Percentiles rank a stretch among this genome's conserved stretches.
These are phyloP conservation scores for Cercospora citrullina DNA, from an alignment of 2,329 filamentous ascomycete species.

Conservation along the genomic window DNA sequence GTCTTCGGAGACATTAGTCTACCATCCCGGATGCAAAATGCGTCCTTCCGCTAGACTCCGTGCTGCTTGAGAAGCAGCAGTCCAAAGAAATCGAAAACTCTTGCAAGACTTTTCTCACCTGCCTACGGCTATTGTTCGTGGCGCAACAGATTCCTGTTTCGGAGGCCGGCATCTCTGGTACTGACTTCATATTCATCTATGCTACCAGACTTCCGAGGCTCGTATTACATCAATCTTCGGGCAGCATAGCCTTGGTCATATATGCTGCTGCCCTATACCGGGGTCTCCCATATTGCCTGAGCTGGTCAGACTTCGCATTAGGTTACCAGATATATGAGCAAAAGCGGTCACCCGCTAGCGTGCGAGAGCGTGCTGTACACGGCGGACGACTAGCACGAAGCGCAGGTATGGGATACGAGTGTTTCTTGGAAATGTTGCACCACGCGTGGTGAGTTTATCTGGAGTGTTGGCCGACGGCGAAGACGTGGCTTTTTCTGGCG, in stretches of 20 bases:
- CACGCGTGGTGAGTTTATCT: background rate
- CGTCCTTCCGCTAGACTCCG: constrained; percentile 7
- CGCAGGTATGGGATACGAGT: background rate
- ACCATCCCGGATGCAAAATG: background rate
- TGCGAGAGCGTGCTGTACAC: background rate
- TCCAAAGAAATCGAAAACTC: background rate
- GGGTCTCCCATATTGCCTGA: background rate
- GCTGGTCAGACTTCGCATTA: constrained; percentile 8
- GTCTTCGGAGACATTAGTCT: constrained; percentile 5
- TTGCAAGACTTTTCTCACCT: background rate
- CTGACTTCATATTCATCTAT: background rate
- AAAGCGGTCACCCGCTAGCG: constrained; percentile 10
- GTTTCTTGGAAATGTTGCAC: background rate
- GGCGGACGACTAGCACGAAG: background rate
- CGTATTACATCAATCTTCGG: background rate
- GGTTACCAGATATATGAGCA: constrained; percentile 10
- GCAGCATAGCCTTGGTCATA: background rate
- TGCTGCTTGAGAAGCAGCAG: background rate
- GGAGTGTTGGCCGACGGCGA: background rate
- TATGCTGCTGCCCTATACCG: background rate
- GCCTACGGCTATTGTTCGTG: background rate
- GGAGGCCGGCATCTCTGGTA: background rate
- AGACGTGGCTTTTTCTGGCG: background rate
- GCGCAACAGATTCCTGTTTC: constrained; percentile 2
- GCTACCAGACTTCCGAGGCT: background rate